Percentiles rank a stretch among this genome's conserved stretches.
phyloP scores from a whole-genome alignment of 2,329 filamentous ascomycete species.

The Truncatella angustata region DNA sequence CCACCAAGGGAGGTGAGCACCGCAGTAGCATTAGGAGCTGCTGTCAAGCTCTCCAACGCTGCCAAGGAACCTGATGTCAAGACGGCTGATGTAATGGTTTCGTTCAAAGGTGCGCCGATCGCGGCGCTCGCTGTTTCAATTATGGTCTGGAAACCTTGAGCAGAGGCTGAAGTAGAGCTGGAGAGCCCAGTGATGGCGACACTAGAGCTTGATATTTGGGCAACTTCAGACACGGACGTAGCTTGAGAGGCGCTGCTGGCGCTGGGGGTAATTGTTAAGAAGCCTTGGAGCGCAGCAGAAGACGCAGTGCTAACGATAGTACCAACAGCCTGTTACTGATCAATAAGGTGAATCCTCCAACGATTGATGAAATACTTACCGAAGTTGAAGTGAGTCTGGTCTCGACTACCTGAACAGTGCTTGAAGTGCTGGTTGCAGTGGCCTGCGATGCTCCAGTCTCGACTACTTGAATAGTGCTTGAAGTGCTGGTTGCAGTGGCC shows the following conservation, averaged over 20 bases:
- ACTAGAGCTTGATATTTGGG: not conserved
- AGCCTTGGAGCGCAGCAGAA: not conserved
- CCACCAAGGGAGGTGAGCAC: not conserved
- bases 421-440: not conserved
- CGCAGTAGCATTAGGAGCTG: not conserved
- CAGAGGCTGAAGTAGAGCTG: not conserved
- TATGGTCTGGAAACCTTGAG: slow-evolving; percentile 1
- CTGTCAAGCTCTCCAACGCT: not conserved
- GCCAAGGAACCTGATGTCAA: not conserved
- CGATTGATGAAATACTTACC: not conserved
- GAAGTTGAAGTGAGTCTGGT: not conserved
- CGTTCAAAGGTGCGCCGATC: not conserved
- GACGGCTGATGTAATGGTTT: not conserved
- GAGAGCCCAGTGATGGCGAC: not conserved
- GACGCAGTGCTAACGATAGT: not conserved
- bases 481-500: not conserved
- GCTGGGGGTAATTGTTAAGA: not conserved
- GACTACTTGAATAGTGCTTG: not conserved
- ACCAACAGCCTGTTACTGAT: not conserved
- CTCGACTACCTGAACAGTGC: not conserved
- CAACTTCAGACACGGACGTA: not conserved
- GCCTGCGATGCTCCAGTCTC: too few species aligned
- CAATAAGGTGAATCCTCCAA: not conserved
- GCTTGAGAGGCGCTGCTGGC: not conserved
- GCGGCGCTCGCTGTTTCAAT: not conserved